Base-by-base conservation (phyloP, 805 yeast genomes). In the Wickerhamiella domercqiae region DNA sequence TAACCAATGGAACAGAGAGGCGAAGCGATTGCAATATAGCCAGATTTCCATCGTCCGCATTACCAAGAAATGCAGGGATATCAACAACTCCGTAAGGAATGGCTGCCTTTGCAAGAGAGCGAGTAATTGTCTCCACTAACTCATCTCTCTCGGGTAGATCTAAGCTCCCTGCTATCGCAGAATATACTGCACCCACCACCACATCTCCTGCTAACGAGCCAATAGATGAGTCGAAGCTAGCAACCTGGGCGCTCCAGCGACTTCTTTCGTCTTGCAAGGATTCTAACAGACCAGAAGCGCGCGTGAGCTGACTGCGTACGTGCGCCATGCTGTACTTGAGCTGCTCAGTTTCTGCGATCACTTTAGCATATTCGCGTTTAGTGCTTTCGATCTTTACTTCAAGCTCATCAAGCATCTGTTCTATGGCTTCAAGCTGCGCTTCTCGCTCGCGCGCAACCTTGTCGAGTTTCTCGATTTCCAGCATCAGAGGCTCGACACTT, bases 301-400 rank as follows among this genome's bases (percentile, higher is more conserved):
- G 62, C 1, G 52, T 56, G 1, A 82, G 78, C 41, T 73, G 79
- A 2, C 35, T 37, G 41, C 73, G 71, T 6, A 83, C 87, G 1
- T 50, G 47, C 2, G 54, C 53, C 77, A 86, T 78, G 49, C 82
- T 87, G 1, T 61, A 48, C 53, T 80, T 86, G 31, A 84, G 73
- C 22, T 62, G 59, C 52, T 87, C 95, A 1, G 81, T 67, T 26
- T 81, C 86, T 41, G 94, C 62, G 22, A 87, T 82, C n/a, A 78
- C 59, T 11, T 57, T 60, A 31, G 90, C 79, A 52, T 87, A 87
- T 6, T 66, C 67, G 5, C 60, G 63, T 46, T 83, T 82, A 42
- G 75, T 81, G 1, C 49, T 48, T 31, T 73, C 83, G 39, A 87
- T 82, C 39, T 77, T 74, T 7, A 55, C 63, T 45, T 78, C 75